phyloP scores from a whole-genome alignment of 768 basidiomycete species.

The Sarcomyxa edulis region DNA sequence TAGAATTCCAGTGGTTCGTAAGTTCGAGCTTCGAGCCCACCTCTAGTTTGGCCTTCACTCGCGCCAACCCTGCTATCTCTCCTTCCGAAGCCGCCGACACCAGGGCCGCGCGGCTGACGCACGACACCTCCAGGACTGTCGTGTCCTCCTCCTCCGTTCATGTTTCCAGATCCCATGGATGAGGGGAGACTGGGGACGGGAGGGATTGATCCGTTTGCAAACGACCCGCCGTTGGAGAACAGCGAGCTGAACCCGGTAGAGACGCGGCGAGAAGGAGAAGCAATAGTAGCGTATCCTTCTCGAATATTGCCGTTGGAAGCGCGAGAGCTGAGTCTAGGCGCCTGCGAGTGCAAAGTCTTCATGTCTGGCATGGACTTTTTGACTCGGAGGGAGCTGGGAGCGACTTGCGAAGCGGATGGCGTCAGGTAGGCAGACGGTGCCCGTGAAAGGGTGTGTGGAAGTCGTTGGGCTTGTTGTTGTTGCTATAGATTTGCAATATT shows the following conservation, averaged over 20 bases:
- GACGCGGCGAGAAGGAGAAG: conserved; percentile 73
- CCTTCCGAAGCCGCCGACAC: conserved; percentile 65
- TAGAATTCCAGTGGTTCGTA: conserved; percentile 86
- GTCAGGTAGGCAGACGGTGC: conserved; percentile 78
- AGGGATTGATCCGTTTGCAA: conserved; percentile 46
- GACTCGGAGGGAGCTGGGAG: conserved; percentile 62
- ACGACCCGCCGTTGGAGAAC: conserved; percentile 40
- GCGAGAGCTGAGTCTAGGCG: conserved; percentile 73
- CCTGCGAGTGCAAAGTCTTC: conserved; percentile 77
- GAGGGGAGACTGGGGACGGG: conserved; percentile 76
- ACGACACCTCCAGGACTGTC: conserved; percentile 54
- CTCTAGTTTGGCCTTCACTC: conserved; percentile 47
- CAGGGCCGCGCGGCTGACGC: conserved; percentile 84
- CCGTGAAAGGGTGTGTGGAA: conserved; percentile 68
- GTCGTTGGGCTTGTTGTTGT: conserved; percentile 40
- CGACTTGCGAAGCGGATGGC: conserved; percentile 40
- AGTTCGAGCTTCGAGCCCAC: conserved; percentile 78
- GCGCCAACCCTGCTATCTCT: conserved; percentile 54
- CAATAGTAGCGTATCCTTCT: conserved; percentile 81
- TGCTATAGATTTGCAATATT: conserved; percentile 25
- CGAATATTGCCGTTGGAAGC: conserved; percentile 88
- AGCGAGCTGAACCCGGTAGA: conserved; percentile 69
- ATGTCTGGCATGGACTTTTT: conserved; percentile 99
- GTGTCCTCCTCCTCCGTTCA: conserved; percentile 37
- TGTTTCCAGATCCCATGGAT: conserved; percentile 38